A percentile compares a stretch with the other conserved stretches of the same genome.
These are phyloP conservation scores for Dictyostelium intermedium DNA, from an alignment of 78 protist genomes.

Conservation along the genomic window DNA sequence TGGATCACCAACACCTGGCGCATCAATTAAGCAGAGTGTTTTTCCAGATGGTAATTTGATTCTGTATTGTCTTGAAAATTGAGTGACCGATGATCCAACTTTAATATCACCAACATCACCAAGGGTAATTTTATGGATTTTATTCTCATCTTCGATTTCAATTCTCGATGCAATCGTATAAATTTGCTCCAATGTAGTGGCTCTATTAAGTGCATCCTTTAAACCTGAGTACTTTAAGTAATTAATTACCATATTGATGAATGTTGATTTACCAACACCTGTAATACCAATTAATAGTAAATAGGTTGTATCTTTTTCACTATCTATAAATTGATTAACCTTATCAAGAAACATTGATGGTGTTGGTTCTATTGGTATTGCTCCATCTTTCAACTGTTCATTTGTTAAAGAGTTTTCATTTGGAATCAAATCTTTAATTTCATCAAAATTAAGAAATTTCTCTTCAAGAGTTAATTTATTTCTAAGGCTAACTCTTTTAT, in stretches of 20 bases:
- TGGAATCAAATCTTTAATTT: background rate
- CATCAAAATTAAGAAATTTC: background rate
- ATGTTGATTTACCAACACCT: background rate
- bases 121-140: background rate
- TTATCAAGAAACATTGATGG: too few species aligned
- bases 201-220: background rate
- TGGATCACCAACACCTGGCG: background rate
- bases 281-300: background rate
- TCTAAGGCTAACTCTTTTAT: too few species aligned
- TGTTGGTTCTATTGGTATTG: too few species aligned
- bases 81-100: background rate
- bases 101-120: background rate
- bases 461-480: background rate
- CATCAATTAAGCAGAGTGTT: background rate
- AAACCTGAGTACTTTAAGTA: background rate
- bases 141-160: background rate
- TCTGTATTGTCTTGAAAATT: background rate
- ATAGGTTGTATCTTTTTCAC: background rate
- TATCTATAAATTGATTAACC: background rate
- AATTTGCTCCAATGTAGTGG: background rate
- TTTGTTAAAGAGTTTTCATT: too few species aligned
- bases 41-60: background rate
- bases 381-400: too few species aligned
- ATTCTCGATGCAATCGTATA: background rate
- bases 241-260: background rate